Evolutionary conservation across 805 yeast genomes (phyloP).

Genomic region (Yarrowia osloensis): DNA sequence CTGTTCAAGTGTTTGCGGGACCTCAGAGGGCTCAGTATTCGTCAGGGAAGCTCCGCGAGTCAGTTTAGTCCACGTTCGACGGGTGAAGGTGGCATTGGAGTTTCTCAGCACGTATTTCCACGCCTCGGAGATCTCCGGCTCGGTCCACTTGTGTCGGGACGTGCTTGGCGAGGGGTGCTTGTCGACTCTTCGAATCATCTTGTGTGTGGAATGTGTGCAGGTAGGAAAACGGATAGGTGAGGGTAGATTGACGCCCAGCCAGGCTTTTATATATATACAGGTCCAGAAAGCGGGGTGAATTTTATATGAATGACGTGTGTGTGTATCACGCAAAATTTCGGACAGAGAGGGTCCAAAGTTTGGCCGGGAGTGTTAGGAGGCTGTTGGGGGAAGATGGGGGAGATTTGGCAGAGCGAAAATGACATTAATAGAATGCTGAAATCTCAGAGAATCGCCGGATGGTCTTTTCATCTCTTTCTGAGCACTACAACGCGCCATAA

Average conservation of each 20-base stretch:
- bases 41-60: background rate
- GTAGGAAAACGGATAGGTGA: background rate
- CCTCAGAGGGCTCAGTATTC: too few relatives aligned
- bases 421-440: background rate
- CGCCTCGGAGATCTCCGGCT: background rate
- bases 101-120: conserved; percentile 14
- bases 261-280: background rate
- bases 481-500: background rate
- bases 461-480: too few relatives aligned
- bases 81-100: conserved; percentile 5
- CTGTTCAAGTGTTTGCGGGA: background rate
- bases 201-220: background rate
- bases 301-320: background rate
- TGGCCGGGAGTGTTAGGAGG: background rate
- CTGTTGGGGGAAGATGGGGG: background rate
- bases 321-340: background rate
- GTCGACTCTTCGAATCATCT: background rate
- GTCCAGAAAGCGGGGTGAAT: conserved; percentile 8
- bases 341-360: background rate
- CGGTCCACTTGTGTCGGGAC: background rate
- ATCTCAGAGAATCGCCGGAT: too few relatives aligned
- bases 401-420: background rate
- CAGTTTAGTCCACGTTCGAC: conserved; percentile 7
- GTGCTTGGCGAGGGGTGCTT: background rate
- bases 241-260: background rate